phyloP scores from a whole-genome alignment of 805 yeast species.

The Yueomyces sp. region DNA sequence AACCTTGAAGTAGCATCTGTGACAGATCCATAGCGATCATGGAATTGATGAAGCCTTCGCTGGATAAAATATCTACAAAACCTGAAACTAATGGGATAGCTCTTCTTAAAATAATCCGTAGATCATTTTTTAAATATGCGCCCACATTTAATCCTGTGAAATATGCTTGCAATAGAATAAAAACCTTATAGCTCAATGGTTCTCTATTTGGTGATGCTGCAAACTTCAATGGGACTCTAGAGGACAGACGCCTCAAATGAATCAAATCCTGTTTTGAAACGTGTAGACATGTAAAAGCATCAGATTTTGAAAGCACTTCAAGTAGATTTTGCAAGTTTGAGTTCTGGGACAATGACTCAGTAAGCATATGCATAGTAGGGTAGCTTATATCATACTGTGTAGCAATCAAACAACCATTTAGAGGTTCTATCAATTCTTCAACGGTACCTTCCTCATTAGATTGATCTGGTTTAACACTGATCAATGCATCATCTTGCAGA shows the following conservation, averaged over 20 bases:
- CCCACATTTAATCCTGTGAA: slow-evolving; percentile 54
- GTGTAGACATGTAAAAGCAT: slow-evolving; percentile 59
- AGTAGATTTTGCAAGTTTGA: slow-evolving; percentile 49
- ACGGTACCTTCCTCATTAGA: slow-evolving; percentile 16
- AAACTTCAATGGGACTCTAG: slow-evolving; percentile 50
- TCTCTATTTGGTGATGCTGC: slow-evolving; percentile 17
- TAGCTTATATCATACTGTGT: slow-evolving; percentile 58
- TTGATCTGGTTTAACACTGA: slow-evolving; percentile 36
- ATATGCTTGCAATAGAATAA: slow-evolving; percentile 69
- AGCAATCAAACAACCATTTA: slow-evolving; percentile 62
- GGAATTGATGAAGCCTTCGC: slow-evolving; percentile 71
- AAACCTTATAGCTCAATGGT: slow-evolving; percentile 55
- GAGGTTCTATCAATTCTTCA: slow-evolving; percentile 37
- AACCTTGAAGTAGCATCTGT: slow-evolving; percentile 79
- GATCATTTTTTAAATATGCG: slow-evolving; percentile 47
- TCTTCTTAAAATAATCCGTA: slow-evolving; percentile 35
- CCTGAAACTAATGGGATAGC: slow-evolving; percentile 46
- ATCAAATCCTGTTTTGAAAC: slow-evolving; percentile 48
- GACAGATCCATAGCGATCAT: slow-evolving; percentile 73
- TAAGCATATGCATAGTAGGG: slow-evolving; percentile 51
- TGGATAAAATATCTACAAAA: slow-evolving; percentile 59
- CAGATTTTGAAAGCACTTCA: slow-evolving; percentile 51
- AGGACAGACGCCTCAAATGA: slow-evolving; percentile 36
- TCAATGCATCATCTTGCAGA: slow-evolving; percentile 42
- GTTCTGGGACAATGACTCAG: slow-evolving; percentile 34